Percentiles rank a stretch among this genome's conserved stretches.
These are phyloP conservation scores for Trebouxia sp. DNA, from an alignment of 139 green algal species.

Conservation along the genomic window DNA sequence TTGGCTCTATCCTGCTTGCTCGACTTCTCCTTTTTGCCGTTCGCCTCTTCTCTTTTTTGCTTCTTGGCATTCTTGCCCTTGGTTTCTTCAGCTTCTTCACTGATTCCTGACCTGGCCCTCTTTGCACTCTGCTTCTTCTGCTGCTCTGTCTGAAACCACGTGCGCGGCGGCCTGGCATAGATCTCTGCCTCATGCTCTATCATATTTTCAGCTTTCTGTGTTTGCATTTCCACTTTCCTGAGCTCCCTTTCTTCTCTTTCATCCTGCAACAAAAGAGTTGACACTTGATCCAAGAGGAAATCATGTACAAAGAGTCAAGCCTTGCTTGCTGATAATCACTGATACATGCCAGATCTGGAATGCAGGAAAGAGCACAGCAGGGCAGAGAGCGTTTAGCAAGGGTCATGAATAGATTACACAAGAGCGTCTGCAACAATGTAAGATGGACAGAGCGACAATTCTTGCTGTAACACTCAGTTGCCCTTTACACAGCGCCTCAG, in stretches of 20 bases:
- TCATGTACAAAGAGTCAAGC: not conserved
- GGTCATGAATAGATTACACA: too few relatives aligned
- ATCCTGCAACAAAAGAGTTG: constrained; percentile 41
- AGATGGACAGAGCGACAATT: too few relatives aligned
- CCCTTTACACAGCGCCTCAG: too few relatives aligned
- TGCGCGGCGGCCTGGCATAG: constrained; percentile 76
- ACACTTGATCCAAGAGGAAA: not conserved
- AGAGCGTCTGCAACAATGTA: too few relatives aligned
- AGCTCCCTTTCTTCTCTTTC: constrained; percentile 76
- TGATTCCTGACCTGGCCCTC: constrained; percentile 27
- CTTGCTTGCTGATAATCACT: too few relatives aligned
- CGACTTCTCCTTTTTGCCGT: not conserved
- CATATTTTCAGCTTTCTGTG: constrained; percentile 85
- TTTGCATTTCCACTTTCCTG: constrained; percentile 96
- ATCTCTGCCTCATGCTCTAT: constrained; percentile 95
- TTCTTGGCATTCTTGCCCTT: not conserved
- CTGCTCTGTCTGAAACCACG: constrained; percentile 90
- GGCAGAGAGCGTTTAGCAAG: too few relatives aligned
- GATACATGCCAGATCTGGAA: too few relatives aligned
- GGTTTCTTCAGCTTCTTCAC: constrained; percentile 31
- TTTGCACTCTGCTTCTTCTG: constrained; percentile 64
- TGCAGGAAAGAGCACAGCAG: too few relatives aligned
- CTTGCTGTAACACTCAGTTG: too few relatives aligned
- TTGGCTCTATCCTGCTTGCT: constrained; percentile 9
- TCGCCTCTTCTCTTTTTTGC: not conserved